Base-by-base conservation (phyloP, 768 basidiomycete species). In the Suillus weaverae region DNA sequence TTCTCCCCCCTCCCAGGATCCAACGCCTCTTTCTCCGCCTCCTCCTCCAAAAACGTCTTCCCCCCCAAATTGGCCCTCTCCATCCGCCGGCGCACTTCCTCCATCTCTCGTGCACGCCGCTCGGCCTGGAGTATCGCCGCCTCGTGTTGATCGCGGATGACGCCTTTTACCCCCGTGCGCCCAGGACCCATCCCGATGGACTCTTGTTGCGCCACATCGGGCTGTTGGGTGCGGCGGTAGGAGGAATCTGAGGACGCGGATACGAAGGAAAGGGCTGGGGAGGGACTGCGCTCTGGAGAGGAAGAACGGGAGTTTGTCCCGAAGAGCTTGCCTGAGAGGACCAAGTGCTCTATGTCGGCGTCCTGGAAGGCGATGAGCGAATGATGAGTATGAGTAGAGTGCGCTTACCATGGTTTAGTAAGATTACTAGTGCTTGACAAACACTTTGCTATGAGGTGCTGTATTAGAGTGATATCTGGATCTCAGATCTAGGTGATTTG, bases 171-270 rank as follows among this genome's bases (percentile, higher is more conserved):
- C 26, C 93, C 93, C 6, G 93, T 95, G 33, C 93, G 82, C 5
- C 92, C 92, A 11, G 90, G 90, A 4, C 89, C 91, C 89, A 94
- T 90, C 10, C 93, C 91, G 59, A 94, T 92, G 14, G 88, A 87
- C 62, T 89, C 86, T 56, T 79, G 75, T 9, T 62, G 66, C 13
- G 68, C 60, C 33, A 63, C 22, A 4, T 48, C 60, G 4, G 53
- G 46, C 44, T 50, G 61, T n/a, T 65, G 75, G 76, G 39, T 76
- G 64, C 2, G 74, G 44, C 71, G 71, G 43, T 76, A 69, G 51
- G 81, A 82, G 60, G 78, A 76, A 60, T 85, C 84, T 4, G 73
- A 70, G 11, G 76, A 73, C 7, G 64, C 62, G 36, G 70, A 71
- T 16, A 62, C 68, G 44, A 76, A 70, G 0, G 75, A 77, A 54